Base-by-base conservation (phyloP, 768 basidiomycete genomes). In the Sutorius australiensis region DNA sequence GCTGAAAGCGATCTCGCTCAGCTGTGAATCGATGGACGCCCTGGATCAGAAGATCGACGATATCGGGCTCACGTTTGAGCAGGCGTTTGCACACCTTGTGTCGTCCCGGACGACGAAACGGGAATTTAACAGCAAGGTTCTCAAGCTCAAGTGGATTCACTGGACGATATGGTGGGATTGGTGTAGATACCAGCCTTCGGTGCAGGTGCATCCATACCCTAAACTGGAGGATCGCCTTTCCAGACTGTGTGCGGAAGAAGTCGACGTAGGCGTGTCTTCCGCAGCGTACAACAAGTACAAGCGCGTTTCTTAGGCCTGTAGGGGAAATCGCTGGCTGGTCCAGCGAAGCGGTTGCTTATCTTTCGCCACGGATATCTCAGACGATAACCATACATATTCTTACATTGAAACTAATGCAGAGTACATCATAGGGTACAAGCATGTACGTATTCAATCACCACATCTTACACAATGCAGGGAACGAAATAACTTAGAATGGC, bases 101-200 rank as follows among this genome's bases (percentile, higher is more conserved):
- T 19, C 48, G 36, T 67, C 66, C 12, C 66, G 66, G 44, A 67
- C 66, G 42, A 56, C 61, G 51, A 46, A 38, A 34, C 62, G 67
- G 32, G 62, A 62, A 12, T 31, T 41, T 0, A 56, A 48, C 31
- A 51, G 65, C 65, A 67, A 57, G 48, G 66, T 68, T 17, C 62
- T 67, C 21, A 57, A 36, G 21, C 39, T 67, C 24, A 67, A 61
- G 17, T 67, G 66, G 66, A 67, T 67, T 39, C 66, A 67, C 37
- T 67, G 66, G 66, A 67, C 66, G 54, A 57, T 67, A 5, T 67
- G 66, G 66, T 67, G 66, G 66, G 55, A 50, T 3, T 67, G 66
- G 66, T 61, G 56, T 30, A 37, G 62, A 49, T 55, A 58, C 39
- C 49, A 64, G 33, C n/a, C 58, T 3, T 49, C 66, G 0, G 42